Evolutionary conservation across 768 basidiomycete genomes (phyloP), one percentile per base, ranked within the genome.

Genomic region (Trametes elegans): DNA sequence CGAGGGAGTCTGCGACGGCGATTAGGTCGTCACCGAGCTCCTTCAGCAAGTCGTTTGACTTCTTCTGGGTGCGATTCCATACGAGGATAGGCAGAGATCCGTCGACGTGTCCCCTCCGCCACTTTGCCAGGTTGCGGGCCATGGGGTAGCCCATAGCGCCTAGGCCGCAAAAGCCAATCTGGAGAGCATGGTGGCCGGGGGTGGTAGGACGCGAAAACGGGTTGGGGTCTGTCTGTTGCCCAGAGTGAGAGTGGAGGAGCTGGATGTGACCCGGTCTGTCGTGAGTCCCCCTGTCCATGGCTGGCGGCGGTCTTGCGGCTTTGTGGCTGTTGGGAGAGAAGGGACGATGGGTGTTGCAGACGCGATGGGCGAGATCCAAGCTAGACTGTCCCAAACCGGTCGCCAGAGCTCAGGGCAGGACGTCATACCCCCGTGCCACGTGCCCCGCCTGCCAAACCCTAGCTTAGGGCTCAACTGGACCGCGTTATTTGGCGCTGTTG

Each of bases 81-180:
- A 95, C 77, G 31, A 86, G 68, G 45, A 94, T 65, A 3, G 90
- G 83, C 0, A 75, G 73, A 29, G 74, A 62, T 3, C 65, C 68
- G 13, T 65, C 66, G 31, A 68, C 56, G 40, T 76, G 71, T 5
- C 71, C 61, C 18, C 71, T 68, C 40, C 71, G 76, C 59, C 78
- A 73, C 38, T 71, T 81, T 29, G 88, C 89, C 29, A 96, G 76
- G 69, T 95, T 96, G 32, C 78, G 76, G 6, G 87, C 88, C 88
- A 94, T 93, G 18, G 75, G 68, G 63, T 76, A 81, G 9, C 88
- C 90, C 82, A 92, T 89, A 19, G 80, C 79, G 19, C 87, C 85
- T 14, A 86, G 70, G 3, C 74, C 77, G 61, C 72, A 66, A 65
- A 77, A 79, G 2, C 82, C 84, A 60, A 84, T 66, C 58, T 71